Conservation (phyloP, 2,329 filamentous ascomycete species). For the Xylaria digitata region DNA sequence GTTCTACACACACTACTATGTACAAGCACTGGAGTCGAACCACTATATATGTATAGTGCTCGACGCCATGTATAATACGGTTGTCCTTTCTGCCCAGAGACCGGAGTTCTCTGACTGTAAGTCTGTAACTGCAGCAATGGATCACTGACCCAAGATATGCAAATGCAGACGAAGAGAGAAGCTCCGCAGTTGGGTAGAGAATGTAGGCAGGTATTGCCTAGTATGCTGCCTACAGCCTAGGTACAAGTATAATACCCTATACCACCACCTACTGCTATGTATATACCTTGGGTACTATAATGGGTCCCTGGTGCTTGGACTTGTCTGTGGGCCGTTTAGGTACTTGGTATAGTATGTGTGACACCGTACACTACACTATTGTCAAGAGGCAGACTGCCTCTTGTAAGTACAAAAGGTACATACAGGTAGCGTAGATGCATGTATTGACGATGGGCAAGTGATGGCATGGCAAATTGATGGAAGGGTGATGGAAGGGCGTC, state of each 20-base stretch:
- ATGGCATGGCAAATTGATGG: no score
- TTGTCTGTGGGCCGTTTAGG: not conserved
- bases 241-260: not conserved
- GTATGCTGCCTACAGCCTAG: not conserved
- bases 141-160: conserved; percentile 24
- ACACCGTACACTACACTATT: not conserved
- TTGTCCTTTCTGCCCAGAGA: no score
- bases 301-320: not conserved
- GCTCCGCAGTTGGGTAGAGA: conserved; percentile 29
- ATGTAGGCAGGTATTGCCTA: not conserved
- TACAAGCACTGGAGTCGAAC: no score
- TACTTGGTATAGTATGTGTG: conserved; percentile 7
- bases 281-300: not conserved
- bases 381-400: no score
- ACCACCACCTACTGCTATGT: conserved; percentile 2
- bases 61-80: no score
- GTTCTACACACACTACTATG: no score
- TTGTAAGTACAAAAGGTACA: conserved; percentile 1
- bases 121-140: no score
- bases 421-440: no score
- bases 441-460: no score
- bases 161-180: conserved; percentile 27
- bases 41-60: no score
- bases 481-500: no score
- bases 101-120: not conserved